Conservation (phyloP, 495 filamentous ascomycete genomes). For the Hypoxylon rickii region DNA sequence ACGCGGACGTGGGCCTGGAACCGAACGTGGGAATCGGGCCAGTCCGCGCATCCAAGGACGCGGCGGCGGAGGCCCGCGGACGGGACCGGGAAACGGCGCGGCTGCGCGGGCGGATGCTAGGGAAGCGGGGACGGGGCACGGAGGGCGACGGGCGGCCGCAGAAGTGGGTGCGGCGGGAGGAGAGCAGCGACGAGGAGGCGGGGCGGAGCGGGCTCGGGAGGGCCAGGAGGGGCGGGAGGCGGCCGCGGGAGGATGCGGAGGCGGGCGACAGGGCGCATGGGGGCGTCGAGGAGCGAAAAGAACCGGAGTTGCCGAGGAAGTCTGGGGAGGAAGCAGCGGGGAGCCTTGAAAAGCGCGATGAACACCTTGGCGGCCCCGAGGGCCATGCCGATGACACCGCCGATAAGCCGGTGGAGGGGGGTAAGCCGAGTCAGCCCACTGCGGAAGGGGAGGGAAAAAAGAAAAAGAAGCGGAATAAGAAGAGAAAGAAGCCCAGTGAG, state of each 20-base stretch:
- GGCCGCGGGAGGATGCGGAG: slow-evolving; percentile 9
- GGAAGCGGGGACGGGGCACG: slow-evolving; percentile 20
- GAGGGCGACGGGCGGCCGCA: slow-evolving; percentile 8
- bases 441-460: slow-evolving; percentile 56
- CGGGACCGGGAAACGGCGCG: slow-evolving; percentile 24
- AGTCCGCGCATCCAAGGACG: background rate
- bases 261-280: slow-evolving; percentile 1
- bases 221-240: slow-evolving; percentile 45
- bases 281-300: slow-evolving; percentile 5
- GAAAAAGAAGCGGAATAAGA: slow-evolving; percentile 61
- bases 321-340: slow-evolving; percentile 6
- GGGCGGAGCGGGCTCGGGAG: slow-evolving; percentile 62
- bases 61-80: slow-evolving; percentile 1
- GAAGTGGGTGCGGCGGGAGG: slow-evolving; percentile 38
- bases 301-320: background rate
- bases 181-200: slow-evolving; percentile 63
- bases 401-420: background rate
- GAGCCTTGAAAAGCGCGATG: no score
- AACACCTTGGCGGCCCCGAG: no score
- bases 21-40: slow-evolving; percentile 46
- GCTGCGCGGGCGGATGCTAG: slow-evolving; percentile 41
- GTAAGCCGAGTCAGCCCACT: slow-evolving; percentile 6
- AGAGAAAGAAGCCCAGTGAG: slow-evolving; percentile 49
- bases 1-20: slow-evolving; percentile 23
- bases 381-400: no score